Base-by-base conservation (phyloP, 1,284 basidiomycete species). In the Pyrrhoderma noxium region DNA sequence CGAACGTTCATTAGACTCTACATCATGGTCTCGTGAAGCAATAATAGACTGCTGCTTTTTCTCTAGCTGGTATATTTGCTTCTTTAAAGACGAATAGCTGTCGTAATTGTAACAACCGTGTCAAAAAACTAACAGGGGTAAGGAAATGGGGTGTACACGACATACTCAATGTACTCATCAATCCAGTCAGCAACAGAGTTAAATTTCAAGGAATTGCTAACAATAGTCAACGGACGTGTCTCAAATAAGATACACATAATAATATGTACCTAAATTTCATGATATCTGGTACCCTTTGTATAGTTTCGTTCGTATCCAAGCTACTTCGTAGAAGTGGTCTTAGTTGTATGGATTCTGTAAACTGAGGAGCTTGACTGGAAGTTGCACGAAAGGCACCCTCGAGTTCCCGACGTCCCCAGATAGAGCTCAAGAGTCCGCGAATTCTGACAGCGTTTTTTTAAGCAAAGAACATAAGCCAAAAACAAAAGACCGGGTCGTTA, bases 151-250 rank as follows among this genome's bases (percentile, higher is more conserved):
- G n/a, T n/a, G n/a, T n/a, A n/a, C 35, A 8, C 38, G 9, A 74
- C 85, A 58, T 61, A 90, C 80, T 82, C 79, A 56, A 98, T 86
- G 64, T 97, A 97, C 58, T 93, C 82, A 61, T 93, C 88, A 79
- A 87, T 88, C 93, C 94, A 97, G 57, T 97, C 93, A 1, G 92
- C 77, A 38, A 94, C 89, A 19, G 90, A 87, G 62, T 97, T 96
- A 70, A 95, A 93, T 65, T 94, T 90, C 57, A 96, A 76, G 13
- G 91, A 85, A 43, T 79, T 77, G 46, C 76, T 79, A 38, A 19
- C 18, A 9, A 38, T 3, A 27, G 7, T 5, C 34, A 42, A 22
- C 14, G 14, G 46, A 44, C 39, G 40, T 44, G 31, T n/a, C n/a
- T 27, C 27, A 5, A 19, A n/a, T n/a, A 31, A 16, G 35, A 21